phyloP scores from a whole-genome alignment of 352 stramenopile species.

The Pythium vanterpoolii region DNA sequence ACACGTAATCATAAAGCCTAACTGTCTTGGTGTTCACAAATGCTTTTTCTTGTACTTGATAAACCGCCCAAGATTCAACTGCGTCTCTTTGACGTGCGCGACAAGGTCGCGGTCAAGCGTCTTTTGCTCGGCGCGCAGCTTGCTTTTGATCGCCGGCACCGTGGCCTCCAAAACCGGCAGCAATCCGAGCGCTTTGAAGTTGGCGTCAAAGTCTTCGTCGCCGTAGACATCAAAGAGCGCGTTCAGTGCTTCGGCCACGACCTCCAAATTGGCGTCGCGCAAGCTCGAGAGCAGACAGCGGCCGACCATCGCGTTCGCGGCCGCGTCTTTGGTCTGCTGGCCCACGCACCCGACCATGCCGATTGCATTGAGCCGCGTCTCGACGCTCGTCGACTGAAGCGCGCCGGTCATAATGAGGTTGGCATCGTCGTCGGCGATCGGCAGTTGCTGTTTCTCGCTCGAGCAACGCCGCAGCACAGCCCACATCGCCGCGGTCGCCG shows the following conservation, averaged over 20 bases:
- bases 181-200: slow-evolving; percentile 65
- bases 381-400: slow-evolving; percentile 54
- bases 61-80: slow-evolving; percentile 83
- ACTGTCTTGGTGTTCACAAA: slow-evolving; percentile 26
- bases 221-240: slow-evolving; percentile 86
- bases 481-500: slow-evolving; percentile 68
- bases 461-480: slow-evolving; percentile 63
- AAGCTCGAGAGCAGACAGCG: slow-evolving; percentile 54
- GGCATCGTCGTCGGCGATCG: slow-evolving; percentile 55
- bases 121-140: slow-evolving; percentile 77
- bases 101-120: slow-evolving; percentile 73
- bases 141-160: slow-evolving; percentile 55
- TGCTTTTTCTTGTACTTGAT: slow-evolving; percentile 93
- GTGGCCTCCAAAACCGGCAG: slow-evolving; percentile 63
- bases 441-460: slow-evolving; percentile 46
- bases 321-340: slow-evolving; percentile 52
- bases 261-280: slow-evolving; percentile 68
- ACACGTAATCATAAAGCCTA: slow-evolving; percentile 14
- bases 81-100: slow-evolving; percentile 84
- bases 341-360: slow-evolving; percentile 77
- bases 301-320: slow-evolving; percentile 74
- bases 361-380: slow-evolving; percentile 73
- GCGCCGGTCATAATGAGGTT: slow-evolving; percentile 66
- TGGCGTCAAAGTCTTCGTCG: slow-evolving; percentile 74
- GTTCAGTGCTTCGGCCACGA: slow-evolving; percentile 83